phyloP scores from a whole-genome alignment of 2,329 filamentous ascomycete species.

The Plenodomus tracheiphilus region DNA sequence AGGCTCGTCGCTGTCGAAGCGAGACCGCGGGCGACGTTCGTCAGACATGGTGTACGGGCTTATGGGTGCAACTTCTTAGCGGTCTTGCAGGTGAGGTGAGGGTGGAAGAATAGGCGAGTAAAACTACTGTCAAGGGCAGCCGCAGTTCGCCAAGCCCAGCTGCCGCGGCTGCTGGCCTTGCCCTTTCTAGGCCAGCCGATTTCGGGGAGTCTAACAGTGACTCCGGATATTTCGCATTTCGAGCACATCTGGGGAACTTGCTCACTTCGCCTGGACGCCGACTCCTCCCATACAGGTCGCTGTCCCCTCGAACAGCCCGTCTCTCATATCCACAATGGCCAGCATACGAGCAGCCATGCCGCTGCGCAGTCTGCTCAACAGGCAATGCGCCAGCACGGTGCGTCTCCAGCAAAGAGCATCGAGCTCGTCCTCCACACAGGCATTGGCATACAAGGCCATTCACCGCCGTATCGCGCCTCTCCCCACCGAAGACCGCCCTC shows the following conservation, averaged over 20 bases:
- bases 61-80: slow-evolving; percentile 1
- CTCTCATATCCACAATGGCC: slow-evolving; percentile 42
- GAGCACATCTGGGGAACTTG: slow-evolving; percentile 5
- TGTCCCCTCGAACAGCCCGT: slow-evolving; percentile 1
- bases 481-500: slow-evolving; percentile 71
- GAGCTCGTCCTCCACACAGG: slow-evolving; percentile 76
- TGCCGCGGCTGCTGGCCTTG: slow-evolving; percentile 6
- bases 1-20: slow-evolving; percentile 89
- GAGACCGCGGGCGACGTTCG: slow-evolving; percentile 82
- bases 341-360: slow-evolving; percentile 47
- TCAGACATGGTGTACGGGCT: slow-evolving; percentile 67
- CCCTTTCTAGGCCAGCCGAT: slow-evolving; percentile 1
- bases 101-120: slow-evolving; percentile 3
- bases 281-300: slow-evolving; percentile 15
- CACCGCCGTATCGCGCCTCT: slow-evolving; percentile 88
- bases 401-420: slow-evolving; percentile 43
- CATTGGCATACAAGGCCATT: slow-evolving; percentile 94
- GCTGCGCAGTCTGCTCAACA: slow-evolving; percentile 37
- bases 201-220: slow-evolving; percentile 8
- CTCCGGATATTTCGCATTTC: slow-evolving; percentile 1
- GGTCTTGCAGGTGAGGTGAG: slow-evolving; percentile 2
- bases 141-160: slow-evolving; percentile 4
- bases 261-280: neutral
- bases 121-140: neutral
- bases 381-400: slow-evolving; percentile 29